phyloP scores from a whole-genome alignment of 2,329 filamentous ascomycete genomes.

The Fusarium beomiforme region DNA sequence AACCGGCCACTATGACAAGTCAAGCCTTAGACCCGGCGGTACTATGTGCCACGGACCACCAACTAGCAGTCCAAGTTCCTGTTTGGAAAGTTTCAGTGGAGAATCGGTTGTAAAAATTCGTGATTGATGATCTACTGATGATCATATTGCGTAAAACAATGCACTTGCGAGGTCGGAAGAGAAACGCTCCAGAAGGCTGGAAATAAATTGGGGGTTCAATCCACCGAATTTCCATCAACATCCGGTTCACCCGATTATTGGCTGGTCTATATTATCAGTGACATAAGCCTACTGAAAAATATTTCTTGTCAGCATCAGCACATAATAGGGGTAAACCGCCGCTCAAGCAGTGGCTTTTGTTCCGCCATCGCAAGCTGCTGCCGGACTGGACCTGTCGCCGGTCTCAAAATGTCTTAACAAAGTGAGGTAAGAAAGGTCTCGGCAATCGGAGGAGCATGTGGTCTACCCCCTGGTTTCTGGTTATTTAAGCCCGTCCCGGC shows the following conservation, averaged over 20 bases:
- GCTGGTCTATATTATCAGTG: neutral
- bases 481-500: slow-evolving; percentile 1
- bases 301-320: neutral
- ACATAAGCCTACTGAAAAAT: neutral
- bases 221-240: neutral
- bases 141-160: neutral
- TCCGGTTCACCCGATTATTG: neutral
- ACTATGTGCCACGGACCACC: neutral
- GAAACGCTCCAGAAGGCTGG: neutral
- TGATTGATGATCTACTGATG: neutral
- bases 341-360: neutral
- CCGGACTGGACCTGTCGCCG: neutral
- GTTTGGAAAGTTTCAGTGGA: neutral
- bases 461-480: neutral
- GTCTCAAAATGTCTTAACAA: neutral
- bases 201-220: neutral
- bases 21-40: neutral
- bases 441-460: neutral
- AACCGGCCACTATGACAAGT: slow-evolving; percentile 1
- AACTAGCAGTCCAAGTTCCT: slow-evolving; percentile 10
- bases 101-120: neutral
- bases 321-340: neutral
- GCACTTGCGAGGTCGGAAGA: neutral
- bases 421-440: neutral
- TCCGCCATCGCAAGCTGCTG: neutral